These are phyloP conservation scores for Boletus huronensis DNA, from an alignment of 768 basidiomycete species.

Conservation along the genomic window DNA sequence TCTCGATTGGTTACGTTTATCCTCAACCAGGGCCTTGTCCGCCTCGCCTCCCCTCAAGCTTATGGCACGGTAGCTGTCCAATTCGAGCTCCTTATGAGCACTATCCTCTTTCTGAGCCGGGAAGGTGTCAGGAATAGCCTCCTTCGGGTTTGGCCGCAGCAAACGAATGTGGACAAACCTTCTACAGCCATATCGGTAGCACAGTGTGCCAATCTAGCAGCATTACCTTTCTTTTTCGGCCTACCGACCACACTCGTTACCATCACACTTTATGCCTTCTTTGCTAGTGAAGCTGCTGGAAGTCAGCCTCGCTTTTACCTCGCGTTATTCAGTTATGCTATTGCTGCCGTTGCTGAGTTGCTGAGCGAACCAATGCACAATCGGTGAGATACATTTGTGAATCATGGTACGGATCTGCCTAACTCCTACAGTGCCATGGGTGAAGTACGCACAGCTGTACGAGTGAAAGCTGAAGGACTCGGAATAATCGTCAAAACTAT, in stretches of 20 bases:
- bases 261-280: conserved; percentile 49
- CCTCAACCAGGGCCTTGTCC: conserved; percentile 84
- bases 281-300: conserved; percentile 51
- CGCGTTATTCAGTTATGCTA: conserved; percentile 66
- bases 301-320: conserved; percentile 61
- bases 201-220: conserved; percentile 44
- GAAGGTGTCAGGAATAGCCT: conserved; percentile 90
- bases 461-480: conserved; percentile 83
- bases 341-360: conserved; percentile 75
- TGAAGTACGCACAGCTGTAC: conserved; percentile 60
- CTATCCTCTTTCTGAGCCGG: conserved; percentile 88
- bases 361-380: conserved; percentile 82
- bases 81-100: conserved; percentile 87
- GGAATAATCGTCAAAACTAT: conserved; percentile 75
- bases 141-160: conserved; percentile 49
- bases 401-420: conserved; percentile 1
- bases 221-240: conserved; percentile 68
- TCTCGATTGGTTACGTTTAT: conserved; percentile 83
- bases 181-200: conserved; percentile 1
- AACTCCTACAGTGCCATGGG: conserved; percentile 56
- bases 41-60: conserved; percentile 77
- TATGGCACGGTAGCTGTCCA: conserved; percentile 92
- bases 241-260: conserved; percentile 57
- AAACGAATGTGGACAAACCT: conserved; percentile 1
- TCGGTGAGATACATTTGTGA: conserved; percentile 38